These are phyloP conservation scores for Pseudogymnoascus sp. DNA, from an alignment of 2,329 filamentous ascomycete species.

Conservation along the genomic window DNA sequence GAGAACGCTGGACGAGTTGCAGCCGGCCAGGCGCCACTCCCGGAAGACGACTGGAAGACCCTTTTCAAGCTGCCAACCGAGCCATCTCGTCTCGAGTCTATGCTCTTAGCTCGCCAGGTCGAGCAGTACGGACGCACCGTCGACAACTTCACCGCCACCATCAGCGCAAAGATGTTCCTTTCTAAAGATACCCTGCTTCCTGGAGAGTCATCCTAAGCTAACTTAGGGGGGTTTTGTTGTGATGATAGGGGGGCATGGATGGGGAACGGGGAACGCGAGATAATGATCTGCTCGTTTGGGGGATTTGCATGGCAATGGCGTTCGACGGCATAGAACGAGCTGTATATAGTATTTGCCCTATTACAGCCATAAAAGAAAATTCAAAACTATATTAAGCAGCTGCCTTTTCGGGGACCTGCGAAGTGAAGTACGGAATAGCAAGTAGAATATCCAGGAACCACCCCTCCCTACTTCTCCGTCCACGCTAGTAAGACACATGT, in stretches of 20 bases:
- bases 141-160: conserved; percentile 85
- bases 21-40: conserved; percentile 79
- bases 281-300: conserved; percentile 10
- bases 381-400: conserved; percentile 5
- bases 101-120: conserved; percentile 91
- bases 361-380: conserved; percentile 8
- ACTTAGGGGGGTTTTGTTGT: conserved; percentile 3
- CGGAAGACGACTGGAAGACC: conserved; percentile 97
- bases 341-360: conserved; percentile 7
- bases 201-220: conserved; percentile 30
- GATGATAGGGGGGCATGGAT: neutral
- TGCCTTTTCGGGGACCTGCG: neutral
- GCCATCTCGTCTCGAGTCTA: conserved; percentile 83
- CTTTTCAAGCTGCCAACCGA: conserved; percentile 97
- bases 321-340: conserved; percentile 7
- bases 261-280: conserved; percentile 4
- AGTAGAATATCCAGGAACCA: neutral
- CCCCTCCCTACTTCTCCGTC: neutral
- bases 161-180: conserved; percentile 96
- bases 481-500: neutral
- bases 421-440: neutral
- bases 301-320: conserved; percentile 9
- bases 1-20: conserved; percentile 81
- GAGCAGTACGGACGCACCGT: conserved; percentile 98
- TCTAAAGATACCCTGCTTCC: conserved; percentile 64